Conservation (phyloP, 352 stramenopile species). For the Phytophthora pluvialis region DNA sequence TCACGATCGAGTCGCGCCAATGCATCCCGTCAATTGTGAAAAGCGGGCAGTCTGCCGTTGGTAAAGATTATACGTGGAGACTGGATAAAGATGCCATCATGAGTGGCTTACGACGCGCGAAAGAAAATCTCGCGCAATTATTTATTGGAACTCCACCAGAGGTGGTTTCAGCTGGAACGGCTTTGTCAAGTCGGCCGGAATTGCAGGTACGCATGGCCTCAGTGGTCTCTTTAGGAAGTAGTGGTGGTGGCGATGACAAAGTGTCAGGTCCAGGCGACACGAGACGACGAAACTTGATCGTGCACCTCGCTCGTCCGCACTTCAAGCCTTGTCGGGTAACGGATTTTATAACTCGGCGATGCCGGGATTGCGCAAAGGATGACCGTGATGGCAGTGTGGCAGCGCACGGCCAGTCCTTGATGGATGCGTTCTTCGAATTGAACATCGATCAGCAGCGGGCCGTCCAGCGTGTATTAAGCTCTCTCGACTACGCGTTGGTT, state of each 20-base stretch:
- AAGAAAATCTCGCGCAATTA: conserved; percentile 79
- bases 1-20: conserved; percentile 67
- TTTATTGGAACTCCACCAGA: conserved; percentile 68
- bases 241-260: conserved; percentile 22
- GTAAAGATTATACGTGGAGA: conserved; percentile 67
- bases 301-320: conserved; percentile 64
- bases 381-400: conserved; percentile 18
- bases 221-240: conserved; percentile 12
- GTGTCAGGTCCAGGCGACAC: conserved; percentile 48
- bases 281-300: conserved; percentile 64
- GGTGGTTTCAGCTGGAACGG: conserved; percentile 47
- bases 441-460: conserved; percentile 83
- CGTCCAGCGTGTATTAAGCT: conserved; percentile 80
- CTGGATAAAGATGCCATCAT: conserved; percentile 80
- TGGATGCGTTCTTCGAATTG: conserved; percentile 63
- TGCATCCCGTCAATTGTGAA: conserved; percentile 65
- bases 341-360: conserved; percentile 52
- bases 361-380: conserved; percentile 20
- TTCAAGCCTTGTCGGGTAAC: conserved; percentile 59
- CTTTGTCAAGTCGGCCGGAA: conserved; percentile 36
- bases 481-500: conserved; percentile 95
- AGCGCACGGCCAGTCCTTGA: conserved; percentile 32
- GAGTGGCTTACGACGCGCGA: conserved; percentile 71
- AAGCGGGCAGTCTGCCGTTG: conserved; percentile 62
- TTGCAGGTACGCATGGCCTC: conserved; percentile 36